Evolutionary conservation across 257 asterid genomes (phyloP), one percentile per base, ranked within the genome.

Genomic region (Fraxinus pennsylvanica): DNA sequence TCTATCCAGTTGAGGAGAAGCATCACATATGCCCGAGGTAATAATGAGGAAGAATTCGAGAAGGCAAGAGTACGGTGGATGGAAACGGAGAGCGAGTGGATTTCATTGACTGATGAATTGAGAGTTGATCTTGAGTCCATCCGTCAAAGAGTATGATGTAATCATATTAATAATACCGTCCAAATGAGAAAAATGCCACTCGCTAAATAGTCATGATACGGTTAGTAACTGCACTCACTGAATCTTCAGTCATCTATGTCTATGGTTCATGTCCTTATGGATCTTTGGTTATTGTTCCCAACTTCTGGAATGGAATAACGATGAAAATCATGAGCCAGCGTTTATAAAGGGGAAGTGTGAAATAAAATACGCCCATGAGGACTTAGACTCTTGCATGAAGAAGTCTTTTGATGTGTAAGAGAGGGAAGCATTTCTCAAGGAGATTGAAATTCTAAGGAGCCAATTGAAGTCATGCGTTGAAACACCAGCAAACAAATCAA

Each of bases 1-100:
- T 93, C 99, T 38, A 80, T 90, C 77, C 97, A 96, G 59, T 77
- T 92, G 76, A 89, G 99, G 66, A 92, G 87, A 81, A 93, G 99
- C 35, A 83, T 80, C 8, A 81, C 86, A 72, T 75, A 35, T 76
- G 47, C 88, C 68, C 84, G 72, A 81, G 86, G 83, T 27, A 80
- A 78, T 27, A 86, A 76, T 14, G 89, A 76, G 67, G 98, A 25
- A 25, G 27, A 25, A 25, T 25, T 25, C 27, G 27, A 25, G 27
- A 25, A 25, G 27, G 27, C 0, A 25, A 25, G 27, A 25, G 27
- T 25, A 25, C 0, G 27, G 27, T 25, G 27, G 27, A 25, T 25
- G 27, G 27, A 25, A 25, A 25, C 0, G 27, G 27, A 25, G 27
- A 25, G 27, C 27, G 27, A 25, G 27, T 25, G 27, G 27, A 25